Evolutionary conservation across 352 stramenopile genomes (phyloP), one percentile per base, ranked within the genome.

Genomic region (Globisporangium radiosum): DNA sequence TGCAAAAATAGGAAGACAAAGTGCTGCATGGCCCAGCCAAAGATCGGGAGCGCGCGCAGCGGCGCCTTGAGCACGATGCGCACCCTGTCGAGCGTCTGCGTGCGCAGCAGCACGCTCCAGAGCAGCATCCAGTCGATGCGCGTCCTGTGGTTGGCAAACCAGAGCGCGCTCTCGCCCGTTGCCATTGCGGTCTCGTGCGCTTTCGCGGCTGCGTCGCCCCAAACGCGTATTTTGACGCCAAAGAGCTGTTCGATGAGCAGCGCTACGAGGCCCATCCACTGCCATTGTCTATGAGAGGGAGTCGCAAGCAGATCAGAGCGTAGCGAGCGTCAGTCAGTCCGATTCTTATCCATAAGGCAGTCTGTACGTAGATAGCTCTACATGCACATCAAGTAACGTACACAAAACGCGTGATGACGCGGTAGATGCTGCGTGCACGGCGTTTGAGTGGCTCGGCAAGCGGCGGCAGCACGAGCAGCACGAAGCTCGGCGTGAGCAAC

Each of bases 91-190:
- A 88, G 69, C 47, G 72, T 74, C 8, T 63, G 59, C 17, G 70
- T 86, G 36, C 83, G 70, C 62, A 85, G 68, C 8, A 78, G 72
- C 33, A 94, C 62, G 47, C 69, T 79, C 85, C 85, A 94, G 43
- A 92, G 60, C 37, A 92, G 64, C 82, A 92, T 92, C 82, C 82
- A 92, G 68, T 94, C 85, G 55, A 92, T 86, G 59, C 81, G 79
- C 61, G 81, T 92, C 57, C 83, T 82, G 56, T 94, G 85, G 62
- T 92, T 94, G 7, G 70, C 75, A 37, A 92, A 57, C 82, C 83
- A 92, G 44, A 94, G 38, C 8, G 80, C 85, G 47, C 78, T 76
- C 60, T 90, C 77, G 44, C 72, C 73, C 3, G 19, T 4, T 0
- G 47, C 56, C 59, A 87, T 73, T 17, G 57, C 54, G 3, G n/a